phyloP scores from a whole-genome alignment of 345 rosid genomes.

The Hevea brasiliensis region DNA sequence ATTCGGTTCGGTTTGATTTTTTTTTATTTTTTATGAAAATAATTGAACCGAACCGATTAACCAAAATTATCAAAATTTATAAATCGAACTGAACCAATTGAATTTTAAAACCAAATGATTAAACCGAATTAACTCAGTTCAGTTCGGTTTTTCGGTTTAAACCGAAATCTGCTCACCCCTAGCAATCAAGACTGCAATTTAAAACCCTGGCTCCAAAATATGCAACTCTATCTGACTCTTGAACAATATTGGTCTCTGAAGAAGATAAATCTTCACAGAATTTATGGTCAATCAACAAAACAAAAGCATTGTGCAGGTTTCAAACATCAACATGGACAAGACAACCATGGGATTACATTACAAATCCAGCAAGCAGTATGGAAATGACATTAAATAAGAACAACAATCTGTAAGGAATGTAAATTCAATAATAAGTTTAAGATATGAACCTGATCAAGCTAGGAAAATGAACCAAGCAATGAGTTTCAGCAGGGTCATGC shows the following conservation, averaged over 20 bases:
- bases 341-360: not conserved
- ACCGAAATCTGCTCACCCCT: too few relatives aligned
- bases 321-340: not conserved
- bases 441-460: conserved; percentile 78
- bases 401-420: not conserved
- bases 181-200: not conserved
- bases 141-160: too few relatives aligned
- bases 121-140: too few relatives aligned
- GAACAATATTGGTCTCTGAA: not conserved
- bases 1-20: too few relatives aligned
- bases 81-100: too few relatives aligned
- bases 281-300: not conserved
- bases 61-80: too few relatives aligned
- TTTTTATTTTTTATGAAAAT: too few relatives aligned
- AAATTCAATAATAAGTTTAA: not conserved
- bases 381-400: not conserved
- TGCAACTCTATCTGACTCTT: not conserved
- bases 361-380: not conserved
- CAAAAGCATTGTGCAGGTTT: conserved; percentile 1
- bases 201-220: not conserved
- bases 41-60: too few relatives aligned
- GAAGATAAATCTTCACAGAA: not conserved
- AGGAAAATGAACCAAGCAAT: conserved; percentile 97
- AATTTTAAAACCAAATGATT: too few relatives aligned
- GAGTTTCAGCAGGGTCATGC: conserved; percentile 77